A percentile compares a stretch with the other conserved stretches of the same genome.
Evolutionary conservation across 2,329 filamentous ascomycete species (phyloP).

Genomic region (Verticillium dahliae): DNA sequence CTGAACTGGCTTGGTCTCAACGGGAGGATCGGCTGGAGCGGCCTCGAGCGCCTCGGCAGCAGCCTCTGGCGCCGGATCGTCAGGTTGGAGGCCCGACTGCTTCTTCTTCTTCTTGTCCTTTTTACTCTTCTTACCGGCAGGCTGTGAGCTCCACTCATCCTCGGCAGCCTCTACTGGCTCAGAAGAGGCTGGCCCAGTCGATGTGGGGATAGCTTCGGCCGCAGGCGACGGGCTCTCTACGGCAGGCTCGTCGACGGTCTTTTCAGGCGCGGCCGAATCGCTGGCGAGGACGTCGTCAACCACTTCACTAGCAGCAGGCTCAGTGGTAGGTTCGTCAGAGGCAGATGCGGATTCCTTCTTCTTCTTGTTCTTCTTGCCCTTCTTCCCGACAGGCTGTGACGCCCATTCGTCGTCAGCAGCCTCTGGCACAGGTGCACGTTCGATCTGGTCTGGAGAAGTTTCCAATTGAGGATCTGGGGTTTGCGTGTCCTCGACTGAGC

Average conservation of each 20-base stretch:
- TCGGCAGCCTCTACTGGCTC: not conserved
- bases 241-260: not conserved
- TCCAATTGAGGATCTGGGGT: not conserved
- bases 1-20: too few relatives aligned
- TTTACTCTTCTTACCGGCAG: slow-evolving; percentile 16
- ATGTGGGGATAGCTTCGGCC: not conserved
- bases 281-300: not conserved
- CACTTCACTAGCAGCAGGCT: not conserved
- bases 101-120: slow-evolving; percentile 12
- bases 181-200: not conserved
- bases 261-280: not conserved
- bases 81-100: not conserved
- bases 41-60: not conserved
- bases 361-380: slow-evolving; percentile 13
- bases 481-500: not conserved
- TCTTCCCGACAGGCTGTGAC: slow-evolving; percentile 14
- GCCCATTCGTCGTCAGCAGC: slow-evolving; percentile 9
- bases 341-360: not conserved
- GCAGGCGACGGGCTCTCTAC: not conserved
- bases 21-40: not conserved
- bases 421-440: slow-evolving; percentile 1
- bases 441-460: not conserved
- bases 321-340: not conserved
- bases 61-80: not conserved
- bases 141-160: slow-evolving; percentile 9